Percentiles rank a stretch among this genome's conserved stretches.
These are phyloP conservation scores for Capsicum rhomboideum DNA, from an alignment of 257 asterid genomes.

Conservation along the genomic window DNA sequence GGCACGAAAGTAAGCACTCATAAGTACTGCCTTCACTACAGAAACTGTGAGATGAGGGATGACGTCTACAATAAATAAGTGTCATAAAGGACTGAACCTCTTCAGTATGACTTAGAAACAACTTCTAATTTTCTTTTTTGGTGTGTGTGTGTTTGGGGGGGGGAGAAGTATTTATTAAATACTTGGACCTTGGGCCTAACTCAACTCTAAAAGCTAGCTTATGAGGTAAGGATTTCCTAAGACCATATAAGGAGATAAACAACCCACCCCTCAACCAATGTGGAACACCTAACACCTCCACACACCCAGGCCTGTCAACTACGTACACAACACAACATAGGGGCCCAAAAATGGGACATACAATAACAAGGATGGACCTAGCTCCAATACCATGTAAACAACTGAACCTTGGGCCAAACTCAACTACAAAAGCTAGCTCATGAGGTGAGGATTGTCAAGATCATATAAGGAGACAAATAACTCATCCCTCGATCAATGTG, in stretches of 20 bases:
- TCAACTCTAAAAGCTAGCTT: background rate
- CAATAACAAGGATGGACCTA: background rate
- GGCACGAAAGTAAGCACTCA: background rate
- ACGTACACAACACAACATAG: background rate
- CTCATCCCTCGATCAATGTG: background rate
- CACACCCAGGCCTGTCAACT: background rate
- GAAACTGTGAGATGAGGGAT: background rate
- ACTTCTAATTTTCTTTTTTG: constrained; percentile 34
- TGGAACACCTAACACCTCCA: background rate
- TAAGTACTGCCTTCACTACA: background rate
- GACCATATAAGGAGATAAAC: background rate
- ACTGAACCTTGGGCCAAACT: background rate
- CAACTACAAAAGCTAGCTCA: background rate
- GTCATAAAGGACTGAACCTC: background rate
- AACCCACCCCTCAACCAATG: background rate
- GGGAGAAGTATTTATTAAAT: background rate
- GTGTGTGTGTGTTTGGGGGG: too few relatives aligned
- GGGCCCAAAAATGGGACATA: background rate
- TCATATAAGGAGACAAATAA: background rate
- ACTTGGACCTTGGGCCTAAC: background rate
- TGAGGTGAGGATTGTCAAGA: background rate
- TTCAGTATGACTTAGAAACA: background rate
- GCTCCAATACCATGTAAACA: background rate
- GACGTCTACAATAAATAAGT: background rate
- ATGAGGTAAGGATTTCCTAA: background rate